Evolutionary conservation across 1,139 yeast species (phyloP).

Genomic region (Debaryomycetaceae sp.): DNA sequence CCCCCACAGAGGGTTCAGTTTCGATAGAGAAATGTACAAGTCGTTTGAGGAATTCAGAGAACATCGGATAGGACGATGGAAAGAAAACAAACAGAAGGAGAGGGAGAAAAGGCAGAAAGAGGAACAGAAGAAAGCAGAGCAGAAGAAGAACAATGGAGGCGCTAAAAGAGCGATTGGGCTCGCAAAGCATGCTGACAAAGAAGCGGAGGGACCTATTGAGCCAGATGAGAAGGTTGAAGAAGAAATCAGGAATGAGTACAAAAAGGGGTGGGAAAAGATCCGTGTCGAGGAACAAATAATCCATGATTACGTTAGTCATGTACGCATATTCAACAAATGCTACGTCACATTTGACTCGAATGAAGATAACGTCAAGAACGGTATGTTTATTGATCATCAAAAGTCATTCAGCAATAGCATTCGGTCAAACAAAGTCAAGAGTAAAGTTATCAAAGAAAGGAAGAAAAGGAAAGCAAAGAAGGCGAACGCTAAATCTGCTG

Average conservation of each 20-base stretch:
- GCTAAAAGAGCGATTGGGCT: constrained; percentile 5
- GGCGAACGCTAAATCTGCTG: not conserved
- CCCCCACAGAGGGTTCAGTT: constrained; percentile 18
- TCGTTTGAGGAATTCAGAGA: constrained; percentile 8
- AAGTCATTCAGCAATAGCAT: not conserved
- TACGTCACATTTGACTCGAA: constrained; percentile 24
- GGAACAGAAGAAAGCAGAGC: constrained; percentile 6
- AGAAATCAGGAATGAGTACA: constrained; percentile 9
- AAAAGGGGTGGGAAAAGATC: constrained; percentile 14
- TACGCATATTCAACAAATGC: constrained; percentile 43
- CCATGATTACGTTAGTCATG: constrained; percentile 38
- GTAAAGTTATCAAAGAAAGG: not conserved
- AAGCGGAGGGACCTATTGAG: constrained; percentile 3
- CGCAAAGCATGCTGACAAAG: constrained; percentile 10
- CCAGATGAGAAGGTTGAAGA: constrained; percentile 11
- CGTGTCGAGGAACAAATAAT: constrained; percentile 26
- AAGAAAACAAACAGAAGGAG: constrained; percentile 6
- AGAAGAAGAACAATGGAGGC: constrained; percentile 1
- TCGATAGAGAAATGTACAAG: constrained; percentile 9
- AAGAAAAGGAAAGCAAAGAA: not conserved
- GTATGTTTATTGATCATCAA: not conserved
- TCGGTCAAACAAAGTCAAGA: not conserved
- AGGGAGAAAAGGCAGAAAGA: constrained; percentile 6
- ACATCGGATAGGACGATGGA: constrained; percentile 7
- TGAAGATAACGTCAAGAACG: not conserved